phyloP scores from a whole-genome alignment of 306 rosid species.

The Luffa acutangula region DNA sequence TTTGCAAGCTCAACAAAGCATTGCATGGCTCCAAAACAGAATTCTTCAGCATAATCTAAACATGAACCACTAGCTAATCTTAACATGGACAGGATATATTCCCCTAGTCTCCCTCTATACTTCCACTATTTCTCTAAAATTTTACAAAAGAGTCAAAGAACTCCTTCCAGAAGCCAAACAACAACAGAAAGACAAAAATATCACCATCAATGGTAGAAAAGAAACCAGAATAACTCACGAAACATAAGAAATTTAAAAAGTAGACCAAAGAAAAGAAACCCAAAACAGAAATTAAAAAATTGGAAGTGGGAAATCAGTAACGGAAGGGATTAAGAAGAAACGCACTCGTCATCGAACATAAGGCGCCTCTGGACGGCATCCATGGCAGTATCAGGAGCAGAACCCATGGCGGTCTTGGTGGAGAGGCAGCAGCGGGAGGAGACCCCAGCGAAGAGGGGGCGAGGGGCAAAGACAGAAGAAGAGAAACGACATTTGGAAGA shows the following conservation, averaged over 20 bases:
- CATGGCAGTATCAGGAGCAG: conserved; percentile 63
- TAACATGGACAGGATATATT: not conserved
- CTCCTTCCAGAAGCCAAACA: not conserved
- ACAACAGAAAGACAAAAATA: not conserved
- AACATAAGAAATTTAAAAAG: not conserved
- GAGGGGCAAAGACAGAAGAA: not conserved
- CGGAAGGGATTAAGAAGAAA: conserved; percentile 1
- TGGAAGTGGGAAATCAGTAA: not conserved
- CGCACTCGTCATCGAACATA: conserved; percentile 95
- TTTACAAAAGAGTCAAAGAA: not conserved
- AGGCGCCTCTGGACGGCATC: conserved; percentile 97
- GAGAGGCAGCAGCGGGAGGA: conserved; percentile 24
- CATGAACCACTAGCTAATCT: not conserved
- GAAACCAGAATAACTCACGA: not conserved
- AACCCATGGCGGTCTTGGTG: conserved; percentile 39
- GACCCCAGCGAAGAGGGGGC: conserved; percentile 6
- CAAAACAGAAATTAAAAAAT: not conserved
- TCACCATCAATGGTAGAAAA: not conserved
- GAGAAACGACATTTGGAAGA: not conserved
- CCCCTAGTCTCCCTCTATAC: not conserved
- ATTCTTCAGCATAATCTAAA: not conserved
- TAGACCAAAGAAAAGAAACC: not conserved
- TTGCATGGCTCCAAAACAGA: not conserved
- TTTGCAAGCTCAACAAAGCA: not conserved
- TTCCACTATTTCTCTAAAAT: not conserved